Conservation (phyloP, 1,284 basidiomycete species). For the Neotropicomus parvogracilis region DNA sequence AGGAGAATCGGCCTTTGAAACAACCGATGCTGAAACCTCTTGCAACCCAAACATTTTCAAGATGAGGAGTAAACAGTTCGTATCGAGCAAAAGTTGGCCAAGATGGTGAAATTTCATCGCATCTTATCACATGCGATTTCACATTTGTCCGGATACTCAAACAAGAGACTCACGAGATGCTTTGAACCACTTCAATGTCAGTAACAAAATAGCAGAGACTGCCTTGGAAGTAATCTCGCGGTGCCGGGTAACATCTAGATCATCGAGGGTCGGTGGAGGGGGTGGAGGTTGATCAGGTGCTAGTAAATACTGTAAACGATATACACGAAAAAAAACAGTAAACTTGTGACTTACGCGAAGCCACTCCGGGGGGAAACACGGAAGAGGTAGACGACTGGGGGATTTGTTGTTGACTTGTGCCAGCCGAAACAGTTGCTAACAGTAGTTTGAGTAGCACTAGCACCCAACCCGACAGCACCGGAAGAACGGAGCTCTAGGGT, state of each 20-base stretch:
- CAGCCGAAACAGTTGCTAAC: constrained; percentile 83
- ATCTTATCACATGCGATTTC: constrained; percentile 48
- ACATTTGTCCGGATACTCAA: neutral
- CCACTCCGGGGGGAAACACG: constrained; percentile 64
- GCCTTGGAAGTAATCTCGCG: constrained; percentile 98
- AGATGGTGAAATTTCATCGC: constrained; percentile 99
- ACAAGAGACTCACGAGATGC: constrained; percentile 72
- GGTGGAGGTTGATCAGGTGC: constrained; percentile 62
- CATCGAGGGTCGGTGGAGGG: constrained; percentile 83
- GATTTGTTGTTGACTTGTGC: constrained; percentile 50
- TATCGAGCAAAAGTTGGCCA: constrained; percentile 91
- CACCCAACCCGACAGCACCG: constrained; percentile 82
- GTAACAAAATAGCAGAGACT: constrained; percentile 88
- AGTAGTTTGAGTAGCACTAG: constrained; percentile 86
- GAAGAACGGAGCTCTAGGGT: constrained; percentile 68
- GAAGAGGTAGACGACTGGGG: constrained; percentile 61
- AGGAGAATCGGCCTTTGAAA: constrained; percentile 85
- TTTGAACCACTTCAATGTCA: constrained; percentile 98
- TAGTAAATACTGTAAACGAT: constrained; percentile 22
- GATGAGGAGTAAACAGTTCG: constrained; percentile 91
- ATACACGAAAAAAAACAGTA: neutral
- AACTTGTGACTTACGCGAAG: constrained; percentile 53
- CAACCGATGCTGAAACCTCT: constrained; percentile 80
- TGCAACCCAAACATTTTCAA: constrained; percentile 98
- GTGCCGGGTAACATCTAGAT: constrained; percentile 92